Base-by-base conservation (phyloP, 352 stramenopile species). In the Saprolegnia diclina region DNA sequence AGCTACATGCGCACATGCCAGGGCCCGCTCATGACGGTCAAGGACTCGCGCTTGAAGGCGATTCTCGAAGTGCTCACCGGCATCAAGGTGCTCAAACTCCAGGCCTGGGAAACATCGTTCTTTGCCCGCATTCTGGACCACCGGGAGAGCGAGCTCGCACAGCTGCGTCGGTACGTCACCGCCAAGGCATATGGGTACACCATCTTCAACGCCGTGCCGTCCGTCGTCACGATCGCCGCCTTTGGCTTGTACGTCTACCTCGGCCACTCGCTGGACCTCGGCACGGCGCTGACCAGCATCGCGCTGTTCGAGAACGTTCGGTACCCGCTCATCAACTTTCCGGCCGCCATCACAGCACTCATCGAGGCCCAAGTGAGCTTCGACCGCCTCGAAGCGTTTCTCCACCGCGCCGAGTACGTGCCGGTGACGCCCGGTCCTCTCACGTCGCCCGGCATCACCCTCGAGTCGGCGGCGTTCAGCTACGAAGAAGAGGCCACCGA, bases 1-100 rank as follows among this genome's bases (percentile, higher is more conserved):
- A 85, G 86, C 66, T 76, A 74, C 50, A 94, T 98, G 82, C 90
- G 90, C 40, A 66, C 67, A 11, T 67, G 96, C 50, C 90, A 98
- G 75, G 77, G 90, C 50, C 76, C 72, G 21, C 74, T 98, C 26
- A 97, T 98, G 84, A 77, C 79, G 59, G 79, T 96, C 53, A 97
- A 96, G 57, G 96, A 98, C 73, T 76, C 87, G 65, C 83, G 96
- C 5, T 87, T 98, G 24, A 96, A 98, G 72, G 72, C 98, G 14
- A 97, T 92, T 55, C 91, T 91, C 69, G 95, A 98, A 79, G 86
- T 98, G 7, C 71, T 98, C 21, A 76, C 86, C 2, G 89, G 90
- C 16, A 98, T 98, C 73, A 97, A 98, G 73, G 83, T 98, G 29
- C 95, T 99, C 76, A 99, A 99, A 78, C 71, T 98, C 2, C 92